Evolutionary conservation across 208 protist genomes (phyloP), one percentile per base, ranked within the genome.

Genomic region (Borovskyia barvae): DNA sequence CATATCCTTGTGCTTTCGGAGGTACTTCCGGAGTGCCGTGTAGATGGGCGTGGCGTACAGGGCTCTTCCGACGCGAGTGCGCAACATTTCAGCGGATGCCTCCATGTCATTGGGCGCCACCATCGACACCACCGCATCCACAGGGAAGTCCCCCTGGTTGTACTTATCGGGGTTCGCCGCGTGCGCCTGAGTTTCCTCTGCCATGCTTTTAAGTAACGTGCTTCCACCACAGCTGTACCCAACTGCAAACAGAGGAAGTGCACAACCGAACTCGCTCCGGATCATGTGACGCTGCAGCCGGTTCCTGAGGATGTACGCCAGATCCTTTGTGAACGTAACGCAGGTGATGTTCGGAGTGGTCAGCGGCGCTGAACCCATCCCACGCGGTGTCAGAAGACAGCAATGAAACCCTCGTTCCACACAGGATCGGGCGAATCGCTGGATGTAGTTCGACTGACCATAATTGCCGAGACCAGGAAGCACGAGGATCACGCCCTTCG

Each of bases 341-440:
- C 69, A 77, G 2, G 69, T 70, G 39, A 90, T 26, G 30, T 66
- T 64, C 2, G 83, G 60, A 15, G 53, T 59, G 19, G 58, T 78
- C 26, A 84, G 57, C 30, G 83, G 83, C n/a, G 79, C 71, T 3
- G 66, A 76, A 45, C 77, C 77, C 52, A 85, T 79, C 9, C 80
- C 83, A 40, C 83, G 83, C 7, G 77, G 54, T 9, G 74, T 87
- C 25, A 91, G 55, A 8, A 87, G 64, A 39, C 70, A 80, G 26
- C 65, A 53, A 54, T 85, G 59, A 55, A 73, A 81, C 6, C 76
- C 79, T 9, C 51, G 53, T 19, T 30, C 41, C 47, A 63, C 58
- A 14, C 73, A 53, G 20, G 25, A 43, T 7, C 59, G 68, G 19
- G 59, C 59, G 26, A 80, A 49, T 14, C 61, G 70, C 60, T 75